These are phyloP conservation scores for Solanum tarapatanum DNA, from an alignment of 257 asterid species.

Conservation along the genomic window DNA sequence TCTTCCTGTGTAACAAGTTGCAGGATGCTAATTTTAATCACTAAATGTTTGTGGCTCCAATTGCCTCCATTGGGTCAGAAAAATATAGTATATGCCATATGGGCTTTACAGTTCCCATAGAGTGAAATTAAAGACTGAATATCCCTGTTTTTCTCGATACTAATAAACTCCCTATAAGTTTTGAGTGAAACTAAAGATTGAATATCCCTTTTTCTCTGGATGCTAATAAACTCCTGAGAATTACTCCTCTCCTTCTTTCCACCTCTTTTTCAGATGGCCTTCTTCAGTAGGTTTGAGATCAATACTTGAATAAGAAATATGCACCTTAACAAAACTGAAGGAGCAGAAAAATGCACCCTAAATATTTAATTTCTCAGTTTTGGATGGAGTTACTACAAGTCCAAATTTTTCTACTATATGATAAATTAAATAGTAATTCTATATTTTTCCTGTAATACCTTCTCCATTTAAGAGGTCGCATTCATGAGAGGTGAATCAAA, in stretches of 20 bases:
- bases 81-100: neutral
- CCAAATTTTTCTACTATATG: neutral
- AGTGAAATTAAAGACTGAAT: neutral
- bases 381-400: neutral
- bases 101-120: neutral
- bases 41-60: neutral
- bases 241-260: neutral
- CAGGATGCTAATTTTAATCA: neutral
- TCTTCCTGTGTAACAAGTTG: neutral
- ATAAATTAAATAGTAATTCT: neutral
- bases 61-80: neutral
- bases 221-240: neutral
- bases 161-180: neutral
- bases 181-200: neutral
- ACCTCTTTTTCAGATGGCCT: neutral
- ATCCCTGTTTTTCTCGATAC: neutral
- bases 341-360: neutral
- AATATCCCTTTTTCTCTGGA: neutral
- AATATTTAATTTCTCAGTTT: neutral
- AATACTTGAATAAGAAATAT: neutral
- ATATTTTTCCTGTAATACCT: neutral
- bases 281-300: neutral
- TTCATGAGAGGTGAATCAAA: neutral
- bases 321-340: neutral
- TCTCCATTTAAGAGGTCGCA: neutral